Base-by-base conservation (phyloP, 371 early-diverging fungal species). In the Apophysomyces variabilis region DNA sequence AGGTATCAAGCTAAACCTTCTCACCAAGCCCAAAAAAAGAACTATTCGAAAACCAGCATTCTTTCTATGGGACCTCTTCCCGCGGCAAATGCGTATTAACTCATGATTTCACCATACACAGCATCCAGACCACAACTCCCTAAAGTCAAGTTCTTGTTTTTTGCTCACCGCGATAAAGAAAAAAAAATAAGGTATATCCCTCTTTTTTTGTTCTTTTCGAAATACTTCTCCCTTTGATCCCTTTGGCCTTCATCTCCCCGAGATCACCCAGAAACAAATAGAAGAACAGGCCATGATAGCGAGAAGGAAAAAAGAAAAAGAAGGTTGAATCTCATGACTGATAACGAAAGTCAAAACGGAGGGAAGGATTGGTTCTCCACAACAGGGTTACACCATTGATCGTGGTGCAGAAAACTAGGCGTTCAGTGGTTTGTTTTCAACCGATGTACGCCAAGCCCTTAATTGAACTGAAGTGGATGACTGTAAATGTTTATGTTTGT, bases 51-150 rank as follows among this genome's bases (percentile, higher is more conserved):
- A 32, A 9, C 54, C 16, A n/a, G 35, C 54, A 50, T 50, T 50
- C 54, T 50, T 50, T 50, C 18, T 50, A 50, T 50, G 54, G 54
- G 9, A 50, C 54, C 16, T 50, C 54, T 50, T 21, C 54, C 54
- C 54, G 54, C 54, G 54, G 54, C 21, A 50, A 41, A 41, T 13
- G 8, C 21, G 9, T 50, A 21, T 21, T 26, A 16, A 16, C 21
- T 50, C 54, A 50, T 50, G 54, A 50, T 50, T 50, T 50, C 54
- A 50, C 54, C 54, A 50, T 21, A 50, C 5, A 50, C 54, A 50
- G 54, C n/a, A 45, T 45, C 46, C 13, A 21, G 8, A 21, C n/a
- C 7, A 13, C 54, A 21, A 21, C 54, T 50, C 54, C 54, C 54
- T 50, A 50, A 50, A 50, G 41, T 41, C 41, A 26, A 26, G 32